Evolutionary conservation across 495 filamentous ascomycete genomes (phyloP).

Genomic region (Bryoglossum gracile): DNA sequence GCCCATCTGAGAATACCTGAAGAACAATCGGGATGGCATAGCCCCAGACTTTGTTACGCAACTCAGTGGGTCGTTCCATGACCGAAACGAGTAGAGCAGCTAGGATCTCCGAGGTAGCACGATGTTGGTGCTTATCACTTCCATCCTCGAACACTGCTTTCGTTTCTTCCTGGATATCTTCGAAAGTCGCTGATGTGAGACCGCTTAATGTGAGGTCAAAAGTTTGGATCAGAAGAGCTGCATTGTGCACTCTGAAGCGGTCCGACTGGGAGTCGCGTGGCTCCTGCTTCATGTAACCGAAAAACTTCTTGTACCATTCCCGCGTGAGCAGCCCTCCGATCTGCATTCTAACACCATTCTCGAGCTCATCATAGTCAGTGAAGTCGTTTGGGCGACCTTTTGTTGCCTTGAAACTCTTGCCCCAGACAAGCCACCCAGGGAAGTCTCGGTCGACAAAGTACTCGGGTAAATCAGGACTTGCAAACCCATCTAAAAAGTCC

Average conservation of each 20-base stretch:
- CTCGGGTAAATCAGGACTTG: slow-evolving; percentile 62
- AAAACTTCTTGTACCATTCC: slow-evolving; percentile 82
- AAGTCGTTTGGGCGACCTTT: slow-evolving; percentile 60
- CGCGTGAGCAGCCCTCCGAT: slow-evolving; percentile 75
- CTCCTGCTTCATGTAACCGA: slow-evolving; percentile 93
- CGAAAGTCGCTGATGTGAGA: slow-evolving; percentile 65
- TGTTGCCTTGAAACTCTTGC: slow-evolving; percentile 71
- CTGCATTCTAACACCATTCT: slow-evolving; percentile 65
- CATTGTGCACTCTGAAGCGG: slow-evolving; percentile 80
- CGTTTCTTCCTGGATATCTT: slow-evolving; percentile 79
- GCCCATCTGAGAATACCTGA: slow-evolving; percentile 75
- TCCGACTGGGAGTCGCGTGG: slow-evolving; percentile 77
- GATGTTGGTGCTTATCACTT: slow-evolving; percentile 95
- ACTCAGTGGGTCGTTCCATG: slow-evolving; percentile 58
- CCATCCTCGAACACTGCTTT: slow-evolving; percentile 77
- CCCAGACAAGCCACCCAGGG: slow-evolving; percentile 97
- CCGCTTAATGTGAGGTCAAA: slow-evolving; percentile 80
- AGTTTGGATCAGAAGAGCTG: slow-evolving; percentile 75
- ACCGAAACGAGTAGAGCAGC: slow-evolving; percentile 74
- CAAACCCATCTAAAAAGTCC: slow-evolving; percentile 70
- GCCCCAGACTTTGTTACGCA: slow-evolving; percentile 70
- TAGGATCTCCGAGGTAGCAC: slow-evolving; percentile 90
- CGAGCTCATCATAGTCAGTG: slow-evolving; percentile 75
- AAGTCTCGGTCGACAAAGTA: slow-evolving; percentile 89
- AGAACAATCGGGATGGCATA: slow-evolving; percentile 86